Conservation (phyloP, 345 rosid species). For the Eucalyptus brandiana region DNA sequence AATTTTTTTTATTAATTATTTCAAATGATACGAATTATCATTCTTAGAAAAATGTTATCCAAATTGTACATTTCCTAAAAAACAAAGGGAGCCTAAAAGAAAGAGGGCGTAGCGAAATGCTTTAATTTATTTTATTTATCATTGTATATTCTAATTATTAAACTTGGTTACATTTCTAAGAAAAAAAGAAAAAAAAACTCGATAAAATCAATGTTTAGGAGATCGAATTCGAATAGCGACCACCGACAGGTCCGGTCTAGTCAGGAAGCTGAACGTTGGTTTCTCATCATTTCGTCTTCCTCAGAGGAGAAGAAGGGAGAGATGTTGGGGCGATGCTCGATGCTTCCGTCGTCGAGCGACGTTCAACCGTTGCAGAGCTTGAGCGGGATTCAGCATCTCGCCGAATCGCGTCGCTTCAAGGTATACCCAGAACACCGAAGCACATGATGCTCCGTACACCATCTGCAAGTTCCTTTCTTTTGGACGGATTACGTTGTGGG, state of each 20-base stretch:
- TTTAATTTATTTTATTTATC: background rate
- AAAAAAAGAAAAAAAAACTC: background rate
- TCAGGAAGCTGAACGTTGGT: background rate
- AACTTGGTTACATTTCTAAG: background rate
- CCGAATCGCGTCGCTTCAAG: conserved; percentile 76
- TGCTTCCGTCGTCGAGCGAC: conserved; percentile 10
- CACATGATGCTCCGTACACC: background rate
- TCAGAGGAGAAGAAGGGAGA: background rate
- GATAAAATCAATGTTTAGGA: background rate
- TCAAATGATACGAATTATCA: rapidly evolving
- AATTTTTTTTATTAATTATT: rapidly evolving
- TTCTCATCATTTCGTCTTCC: background rate
- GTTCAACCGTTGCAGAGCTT: conserved; percentile 38
- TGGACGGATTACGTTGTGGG: background rate
- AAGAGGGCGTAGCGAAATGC: rapidly evolving
- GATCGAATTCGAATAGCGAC: background rate
- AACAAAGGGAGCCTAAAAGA: rapidly evolving
- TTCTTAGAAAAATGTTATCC: rapidly evolving
- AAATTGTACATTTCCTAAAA: rapidly evolving
- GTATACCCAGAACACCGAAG: background rate
- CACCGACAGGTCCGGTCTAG: background rate
- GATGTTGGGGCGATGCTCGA: conserved; percentile 19
- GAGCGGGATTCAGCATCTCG: conserved; percentile 50
- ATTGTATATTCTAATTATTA: background rate
- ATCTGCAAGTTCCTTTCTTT: background rate